Evolutionary conservation across 768 basidiomycete species (phyloP).

Genomic region (Calocera viscosa): DNA sequence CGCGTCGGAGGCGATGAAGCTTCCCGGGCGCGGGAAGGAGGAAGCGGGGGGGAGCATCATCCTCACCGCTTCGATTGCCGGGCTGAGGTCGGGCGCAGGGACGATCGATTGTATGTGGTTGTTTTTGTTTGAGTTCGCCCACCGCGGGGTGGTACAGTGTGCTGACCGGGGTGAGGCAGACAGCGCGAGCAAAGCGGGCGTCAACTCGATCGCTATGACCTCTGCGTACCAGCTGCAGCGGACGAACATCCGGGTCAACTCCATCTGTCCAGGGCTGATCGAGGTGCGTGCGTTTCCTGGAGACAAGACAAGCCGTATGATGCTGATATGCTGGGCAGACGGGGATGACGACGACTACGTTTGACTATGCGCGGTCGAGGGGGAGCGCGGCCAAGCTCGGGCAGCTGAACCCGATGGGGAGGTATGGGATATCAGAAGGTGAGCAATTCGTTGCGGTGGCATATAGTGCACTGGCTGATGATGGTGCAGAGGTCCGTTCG

Average conservation of each 20-base stretch:
- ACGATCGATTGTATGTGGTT: constrained; percentile 58
- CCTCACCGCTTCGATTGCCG: constrained; percentile 54
- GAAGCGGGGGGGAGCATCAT: constrained; percentile 69
- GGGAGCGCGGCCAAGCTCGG: constrained; percentile 71
- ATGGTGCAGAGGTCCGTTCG: background rate
- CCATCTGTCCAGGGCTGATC: constrained; percentile 83
- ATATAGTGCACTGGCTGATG: background rate
- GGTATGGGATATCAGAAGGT: constrained; percentile 77
- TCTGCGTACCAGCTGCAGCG: constrained; percentile 65
- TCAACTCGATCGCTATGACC: constrained; percentile 79
- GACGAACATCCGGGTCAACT: constrained; percentile 76
- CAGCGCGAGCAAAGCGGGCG: constrained; percentile 22
- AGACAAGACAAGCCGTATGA: too few species aligned
- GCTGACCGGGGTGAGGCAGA: constrained; percentile 29
- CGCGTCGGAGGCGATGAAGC: constrained; percentile 69
- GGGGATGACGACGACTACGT: constrained; percentile 71
- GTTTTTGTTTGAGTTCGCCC: too few species aligned
- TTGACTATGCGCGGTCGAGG: constrained; percentile 60
- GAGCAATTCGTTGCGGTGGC: constrained; percentile 14
- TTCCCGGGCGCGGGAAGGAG: constrained; percentile 54
- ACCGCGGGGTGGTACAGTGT: background rate
- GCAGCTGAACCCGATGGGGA: constrained; percentile 67
- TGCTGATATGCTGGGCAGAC: constrained; percentile 32
- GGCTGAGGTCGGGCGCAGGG: constrained; percentile 71
- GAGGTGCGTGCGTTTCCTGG: constrained; percentile 40